Percentiles rank a stretch among this genome's conserved stretches.
phyloP scores from a whole-genome alignment of 371 early-diverging fungal genomes.

The Mucor racemosus region DNA sequence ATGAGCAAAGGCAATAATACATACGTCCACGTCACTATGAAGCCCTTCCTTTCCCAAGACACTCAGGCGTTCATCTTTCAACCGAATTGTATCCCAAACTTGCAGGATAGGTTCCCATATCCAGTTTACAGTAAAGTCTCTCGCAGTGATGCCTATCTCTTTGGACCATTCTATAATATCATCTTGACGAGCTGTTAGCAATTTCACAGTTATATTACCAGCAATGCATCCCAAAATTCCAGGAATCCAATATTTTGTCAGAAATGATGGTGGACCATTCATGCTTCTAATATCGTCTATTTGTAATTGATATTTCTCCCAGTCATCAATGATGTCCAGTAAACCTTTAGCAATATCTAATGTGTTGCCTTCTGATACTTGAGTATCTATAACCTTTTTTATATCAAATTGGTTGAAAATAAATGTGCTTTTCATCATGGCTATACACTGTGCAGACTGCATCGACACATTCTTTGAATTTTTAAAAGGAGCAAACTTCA shows the following conservation, averaged over 20 bases:
- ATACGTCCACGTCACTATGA: slow-evolving; percentile 77
- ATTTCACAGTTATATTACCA: slow-evolving; percentile 31
- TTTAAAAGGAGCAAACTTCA: slow-evolving; percentile 7
- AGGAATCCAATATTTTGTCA: slow-evolving; percentile 70
- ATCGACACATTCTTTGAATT: not conserved
- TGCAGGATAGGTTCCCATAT: slow-evolving; percentile 75
- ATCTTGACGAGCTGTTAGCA: slow-evolving; percentile 48
- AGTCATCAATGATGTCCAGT: slow-evolving; percentile 6
- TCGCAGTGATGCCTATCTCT: slow-evolving; percentile 57
- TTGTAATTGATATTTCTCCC: not conserved
- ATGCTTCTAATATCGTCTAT: slow-evolving; percentile 4
- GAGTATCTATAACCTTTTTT: not conserved
- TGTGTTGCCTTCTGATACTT: not conserved
- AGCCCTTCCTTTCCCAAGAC: slow-evolving; percentile 78
- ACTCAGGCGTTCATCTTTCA: slow-evolving; percentile 75
- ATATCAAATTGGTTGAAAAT: not conserved
- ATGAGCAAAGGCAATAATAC: not conserved
- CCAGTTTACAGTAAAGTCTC: slow-evolving; percentile 73
- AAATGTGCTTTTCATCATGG: slow-evolving; percentile 6
- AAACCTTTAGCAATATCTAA: not conserved
- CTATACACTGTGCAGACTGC: not conserved
- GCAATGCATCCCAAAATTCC: slow-evolving; percentile 40
- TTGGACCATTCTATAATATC: slow-evolving; percentile 47
- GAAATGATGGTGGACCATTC: slow-evolving; percentile 49
- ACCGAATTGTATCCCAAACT: slow-evolving; percentile 83